Evolutionary conservation across 495 filamentous ascomycete genomes (phyloP), one percentile per base, ranked within the genome.

Genomic region (Penicillium salamii): DNA sequence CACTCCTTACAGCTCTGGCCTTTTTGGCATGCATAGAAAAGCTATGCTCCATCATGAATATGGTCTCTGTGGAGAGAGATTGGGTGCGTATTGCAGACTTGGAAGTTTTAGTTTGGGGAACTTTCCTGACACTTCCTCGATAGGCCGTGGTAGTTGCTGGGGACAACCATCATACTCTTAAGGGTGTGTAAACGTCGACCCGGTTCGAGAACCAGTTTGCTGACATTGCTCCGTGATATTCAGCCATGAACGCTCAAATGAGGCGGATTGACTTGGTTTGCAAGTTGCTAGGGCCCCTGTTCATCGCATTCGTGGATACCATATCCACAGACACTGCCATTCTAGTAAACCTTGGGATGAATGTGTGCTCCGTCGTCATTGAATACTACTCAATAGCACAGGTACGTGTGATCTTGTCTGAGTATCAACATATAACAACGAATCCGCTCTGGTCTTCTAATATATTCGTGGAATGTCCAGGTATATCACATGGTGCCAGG

Each of bases 241-340:
- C 35, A 62, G 58, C 39, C 1, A 42, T 83, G n/a, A 86, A 85
- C 46, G 67, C 81, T 2, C 65, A 69, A 7, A 86, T 87, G 77
- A 69, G 84, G 9, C 70, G 83, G 1, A 86, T 88, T 46, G 84
- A 88, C 50, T 65, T 88, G 15, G 57, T 80, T 35, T 87, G 84
- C 69, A 88, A 88, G 58, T 74, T 87, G 13, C 38, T 80, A 8
- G 81, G 76, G 0, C 84, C 84, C 2, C 56, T 85, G 0, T 50
- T 70, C 17, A 76, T 84, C 17, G 42, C 42, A 1, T 24, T 53
- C 11, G 39, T 79, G 12, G 68, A 66, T 26, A 49, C 33, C 3
- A 23, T 37, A 1, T 78, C 75, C 0, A 56, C 62, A 2, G 36
- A 32, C 13, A 39, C 65, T 6, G 75, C 75, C 8, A 66, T 79